Base-by-base conservation (phyloP, 164 flowering plant species). In the Vitis rupestris region DNA sequence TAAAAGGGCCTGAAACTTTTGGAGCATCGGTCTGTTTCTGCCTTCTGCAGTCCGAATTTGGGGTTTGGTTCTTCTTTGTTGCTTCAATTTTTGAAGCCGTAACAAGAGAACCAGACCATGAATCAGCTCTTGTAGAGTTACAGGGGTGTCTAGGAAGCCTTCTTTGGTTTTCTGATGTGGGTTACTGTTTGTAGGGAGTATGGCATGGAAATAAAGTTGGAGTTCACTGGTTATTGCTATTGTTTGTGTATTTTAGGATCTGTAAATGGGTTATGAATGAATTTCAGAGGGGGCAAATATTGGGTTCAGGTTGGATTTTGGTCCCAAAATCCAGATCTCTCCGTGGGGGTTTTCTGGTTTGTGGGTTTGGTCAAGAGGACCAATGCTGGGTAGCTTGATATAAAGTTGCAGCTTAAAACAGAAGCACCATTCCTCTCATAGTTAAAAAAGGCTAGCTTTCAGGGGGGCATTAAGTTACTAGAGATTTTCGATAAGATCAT, bases 401-500 rank as follows among this genome's bases (percentile, higher is more conserved):
- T 50, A 61, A 57, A 9, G 50, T 31, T 2, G 27, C 27, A 23
- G 27, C 27, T 23, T 23, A 23, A 23, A 23, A 23, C 27, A 23
- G 27, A 23, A 23, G 27, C 27, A 23, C 2, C 27, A 23, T 23
- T 23, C 27, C 27, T 23, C 27, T 23, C 27, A 23, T 19, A 23
- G 27, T 23, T 23, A 23, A 23, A 1, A 23, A 23, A 23, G 27
- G 27, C 27, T 23, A 23, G 27, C 27, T 23, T 23, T 23, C 50
- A 31, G 44, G 64, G 37, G 12, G 27, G 27, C 2, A 59, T 17
- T 59, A 30, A 61, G 44, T 12, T 47, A 23, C 37, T 61, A 15
- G 64, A 65, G 54, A 66, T 69, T 79, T 70, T 80, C 64, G 77
- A 67, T 69, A 76, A 70, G 63, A 57, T 70, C 63, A 68, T 80